Evolutionary conservation across 768 basidiomycete species (phyloP).

Genomic region (Tylopilus plumbeoviolaceoides): DNA sequence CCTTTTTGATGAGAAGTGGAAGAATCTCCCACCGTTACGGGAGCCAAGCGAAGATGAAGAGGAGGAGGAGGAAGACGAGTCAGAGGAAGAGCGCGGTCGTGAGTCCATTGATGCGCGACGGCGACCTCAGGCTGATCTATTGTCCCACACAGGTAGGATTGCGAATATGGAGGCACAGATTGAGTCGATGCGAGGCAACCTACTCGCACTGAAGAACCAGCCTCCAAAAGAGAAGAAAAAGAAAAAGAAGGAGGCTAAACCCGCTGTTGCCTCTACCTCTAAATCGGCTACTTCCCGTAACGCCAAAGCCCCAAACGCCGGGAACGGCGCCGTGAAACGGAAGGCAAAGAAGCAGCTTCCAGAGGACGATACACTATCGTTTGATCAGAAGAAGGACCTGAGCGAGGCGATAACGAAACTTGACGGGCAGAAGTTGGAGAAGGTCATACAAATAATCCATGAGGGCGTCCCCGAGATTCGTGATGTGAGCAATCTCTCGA

Average conservation of each 20-base stretch:
- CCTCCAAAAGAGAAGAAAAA: slow-evolving; percentile 65
- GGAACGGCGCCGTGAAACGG: slow-evolving; percentile 47
- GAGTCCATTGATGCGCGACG: slow-evolving; percentile 23
- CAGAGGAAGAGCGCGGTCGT: slow-evolving; percentile 69
- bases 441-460: slow-evolving; percentile 93
- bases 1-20: slow-evolving; percentile 93
- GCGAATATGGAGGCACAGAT: slow-evolving; percentile 79
- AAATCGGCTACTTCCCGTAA: slow-evolving; percentile 50
- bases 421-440: slow-evolving; percentile 79
- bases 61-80: slow-evolving; percentile 59
- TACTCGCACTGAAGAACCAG: slow-evolving; percentile 56
- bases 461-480: slow-evolving; percentile 91
- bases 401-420: slow-evolving; percentile 90
- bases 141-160: slow-evolving; percentile 54
- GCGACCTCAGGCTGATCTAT: slow-evolving; percentile 9
- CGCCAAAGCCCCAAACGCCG: slow-evolving; percentile 38
- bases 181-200: slow-evolving; percentile 66
- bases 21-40: slow-evolving; percentile 59
- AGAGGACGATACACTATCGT: slow-evolving; percentile 82
- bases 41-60: slow-evolving; percentile 57
- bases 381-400: slow-evolving; percentile 97
- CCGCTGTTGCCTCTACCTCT: slow-evolving; percentile 58
- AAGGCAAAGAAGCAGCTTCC: slow-evolving; percentile 61
- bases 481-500: slow-evolving; percentile 58
- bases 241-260: slow-evolving; percentile 61